phyloP scores from a whole-genome alignment of 257 asterid genomes.

The Forsythia viridissima region DNA sequence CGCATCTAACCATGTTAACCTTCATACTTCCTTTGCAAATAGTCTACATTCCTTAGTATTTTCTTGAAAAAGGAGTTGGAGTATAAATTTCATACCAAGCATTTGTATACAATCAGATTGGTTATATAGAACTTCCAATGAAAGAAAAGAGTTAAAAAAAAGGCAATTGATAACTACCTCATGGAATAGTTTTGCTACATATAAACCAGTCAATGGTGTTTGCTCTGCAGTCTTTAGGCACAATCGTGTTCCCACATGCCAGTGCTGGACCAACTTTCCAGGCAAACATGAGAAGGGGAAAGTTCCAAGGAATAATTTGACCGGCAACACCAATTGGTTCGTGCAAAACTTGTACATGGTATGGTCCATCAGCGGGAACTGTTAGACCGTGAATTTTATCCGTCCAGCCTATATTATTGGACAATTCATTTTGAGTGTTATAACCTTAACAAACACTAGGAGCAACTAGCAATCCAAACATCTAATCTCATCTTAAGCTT shows the following conservation, averaged over 20 bases:
- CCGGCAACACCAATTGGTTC: constrained; percentile 99
- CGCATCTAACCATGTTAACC: background rate
- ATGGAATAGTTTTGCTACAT: constrained; percentile 70
- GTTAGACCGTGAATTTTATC: constrained; percentile 96
- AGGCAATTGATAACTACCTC: constrained; percentile 53
- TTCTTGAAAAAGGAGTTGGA: background rate
- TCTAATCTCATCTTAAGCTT: background rate
- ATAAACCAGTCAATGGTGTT: constrained; percentile 88
- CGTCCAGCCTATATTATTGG: constrained; percentile 76
- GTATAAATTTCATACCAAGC: background rate
- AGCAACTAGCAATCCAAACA: background rate
- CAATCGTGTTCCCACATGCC: constrained; percentile 82
- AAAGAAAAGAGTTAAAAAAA: no score
- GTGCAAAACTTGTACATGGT: constrained; percentile 86
- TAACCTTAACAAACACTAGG: background rate
- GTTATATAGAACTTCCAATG: background rate
- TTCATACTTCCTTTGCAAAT: background rate
- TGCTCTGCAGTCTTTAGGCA: constrained; percentile 96
- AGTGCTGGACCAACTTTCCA: constrained; percentile 98
- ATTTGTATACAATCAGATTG: no score
- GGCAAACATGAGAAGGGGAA: constrained; percentile 84
- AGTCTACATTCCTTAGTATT: background rate
- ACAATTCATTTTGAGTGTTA: background rate
- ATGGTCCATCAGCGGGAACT: constrained; percentile 87
- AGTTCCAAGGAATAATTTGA: constrained; percentile 98